These are phyloP conservation scores for Arachis stenosperma DNA, from an alignment of 306 rosid species.

Conservation along the genomic window DNA sequence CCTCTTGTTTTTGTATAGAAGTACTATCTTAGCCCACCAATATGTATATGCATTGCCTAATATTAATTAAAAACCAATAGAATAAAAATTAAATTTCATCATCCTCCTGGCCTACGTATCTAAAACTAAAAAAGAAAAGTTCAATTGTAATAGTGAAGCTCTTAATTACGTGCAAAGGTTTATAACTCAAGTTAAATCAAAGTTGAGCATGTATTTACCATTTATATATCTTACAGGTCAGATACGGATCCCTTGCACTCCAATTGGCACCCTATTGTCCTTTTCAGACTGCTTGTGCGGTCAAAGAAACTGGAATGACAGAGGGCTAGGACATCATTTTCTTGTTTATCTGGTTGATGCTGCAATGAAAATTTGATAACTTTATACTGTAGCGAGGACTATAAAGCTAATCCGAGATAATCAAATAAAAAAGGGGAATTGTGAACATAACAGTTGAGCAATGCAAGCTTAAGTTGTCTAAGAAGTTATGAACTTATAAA, in stretches of 20 bases:
- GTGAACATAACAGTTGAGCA: slow-evolving; percentile 11
- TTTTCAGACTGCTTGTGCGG: background rate
- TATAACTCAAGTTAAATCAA: slow-evolving; percentile 17
- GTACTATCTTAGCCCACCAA: background rate
- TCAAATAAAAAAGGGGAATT: slow-evolving; percentile 10
- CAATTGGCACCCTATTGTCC: slow-evolving; percentile 20
- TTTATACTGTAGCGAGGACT: background rate
- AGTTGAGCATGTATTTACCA: slow-evolving; percentile 21
- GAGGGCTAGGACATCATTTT: slow-evolving; percentile 21
- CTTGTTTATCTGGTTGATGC: background rate
- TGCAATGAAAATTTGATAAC: background rate
- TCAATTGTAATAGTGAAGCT: background rate
- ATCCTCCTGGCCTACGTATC: background rate
- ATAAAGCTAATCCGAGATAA: slow-evolving; percentile 12
- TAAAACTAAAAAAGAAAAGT: background rate
- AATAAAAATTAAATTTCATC: background rate
- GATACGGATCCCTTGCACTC: slow-evolving; percentile 2
- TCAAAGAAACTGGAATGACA: slow-evolving; percentile 9
- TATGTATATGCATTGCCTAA: background rate
- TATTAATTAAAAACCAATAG: background rate
- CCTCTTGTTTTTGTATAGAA: background rate
- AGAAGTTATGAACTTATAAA: slow-evolving; percentile 20
- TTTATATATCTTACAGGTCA: slow-evolving; percentile 15
- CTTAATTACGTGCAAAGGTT: background rate
- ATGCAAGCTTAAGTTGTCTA: slow-evolving; percentile 22